Conservation (phyloP, 805 yeast genomes). For the Teunomyces aglyptinius region DNA sequence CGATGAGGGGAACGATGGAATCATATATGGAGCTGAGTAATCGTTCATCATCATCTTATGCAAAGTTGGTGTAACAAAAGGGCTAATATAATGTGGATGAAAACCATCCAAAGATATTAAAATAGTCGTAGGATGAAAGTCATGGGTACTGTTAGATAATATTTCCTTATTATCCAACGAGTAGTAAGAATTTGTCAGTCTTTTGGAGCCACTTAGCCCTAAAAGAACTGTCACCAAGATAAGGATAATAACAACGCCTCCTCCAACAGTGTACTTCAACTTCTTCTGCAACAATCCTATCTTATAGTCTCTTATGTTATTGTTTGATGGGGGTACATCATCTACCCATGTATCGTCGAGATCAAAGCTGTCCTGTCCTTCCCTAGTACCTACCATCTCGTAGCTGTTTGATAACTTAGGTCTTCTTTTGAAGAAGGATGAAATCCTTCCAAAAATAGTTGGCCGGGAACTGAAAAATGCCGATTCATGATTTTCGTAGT, state of each 20-base stretch:
- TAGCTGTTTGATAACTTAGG: slow-evolving; percentile 5
- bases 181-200: not conserved
- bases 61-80: slow-evolving; percentile 66
- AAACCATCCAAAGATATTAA: slow-evolving; percentile 84
- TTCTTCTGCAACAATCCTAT: slow-evolving; percentile 23
- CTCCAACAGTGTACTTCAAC: slow-evolving; percentile 11
- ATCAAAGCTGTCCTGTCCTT: not conserved
- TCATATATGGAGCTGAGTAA: slow-evolving; percentile 77
- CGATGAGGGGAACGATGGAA: slow-evolving; percentile 83
- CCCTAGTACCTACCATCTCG: slow-evolving; percentile 9
- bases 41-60: slow-evolving; percentile 52
- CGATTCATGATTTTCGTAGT: slow-evolving; percentile 18
- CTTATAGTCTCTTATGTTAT: slow-evolving; percentile 22
- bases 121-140: slow-evolving; percentile 76
- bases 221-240: not conserved
- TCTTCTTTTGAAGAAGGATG: slow-evolving; percentile 5
- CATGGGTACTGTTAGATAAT: slow-evolving; percentile 61
- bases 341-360: slow-evolving; percentile 6
- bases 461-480: not conserved
- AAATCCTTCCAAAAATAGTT: slow-evolving; percentile 2
- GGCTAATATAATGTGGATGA: slow-evolving; percentile 81
- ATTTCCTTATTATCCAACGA: not conserved
- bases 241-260: slow-evolving; percentile 9
- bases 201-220: not conserved
- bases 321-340: not conserved